Evolutionary conservation across 768 basidiomycete genomes (phyloP).

Genomic region (Trametes cinnabarina): DNA sequence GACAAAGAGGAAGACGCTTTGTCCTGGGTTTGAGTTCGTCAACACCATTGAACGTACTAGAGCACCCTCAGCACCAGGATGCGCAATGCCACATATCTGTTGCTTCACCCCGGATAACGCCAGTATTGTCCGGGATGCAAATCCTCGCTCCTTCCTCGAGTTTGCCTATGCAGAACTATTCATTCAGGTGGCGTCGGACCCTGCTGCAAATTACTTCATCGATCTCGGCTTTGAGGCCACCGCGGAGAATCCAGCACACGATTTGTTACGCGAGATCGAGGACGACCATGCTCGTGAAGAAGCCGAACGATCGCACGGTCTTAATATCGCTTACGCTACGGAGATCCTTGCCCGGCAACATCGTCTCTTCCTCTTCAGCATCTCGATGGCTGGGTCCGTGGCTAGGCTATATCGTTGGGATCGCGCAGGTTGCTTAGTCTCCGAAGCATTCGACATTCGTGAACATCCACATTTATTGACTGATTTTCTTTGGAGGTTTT

Average conservation of each 20-base stretch:
- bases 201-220: conserved; percentile 7
- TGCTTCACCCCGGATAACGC: conserved; percentile 1
- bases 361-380: conserved; percentile 29
- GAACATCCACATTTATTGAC: conserved; percentile 21
- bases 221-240: not conserved
- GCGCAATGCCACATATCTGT: conserved; percentile 6
- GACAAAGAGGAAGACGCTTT: not conserved
- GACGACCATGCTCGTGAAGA: not conserved
- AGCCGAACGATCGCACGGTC: not conserved
- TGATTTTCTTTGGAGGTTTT: conserved; percentile 33
- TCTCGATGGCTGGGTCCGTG: conserved; percentile 27
- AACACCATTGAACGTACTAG: not conserved
- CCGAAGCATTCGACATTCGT: conserved; percentile 27
- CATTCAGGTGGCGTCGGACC: conserved; percentile 2
- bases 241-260: not conserved
- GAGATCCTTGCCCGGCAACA: conserved; percentile 26
- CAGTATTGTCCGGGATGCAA: not conserved
- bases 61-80: not conserved
- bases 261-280: not conserved
- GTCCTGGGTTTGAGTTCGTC: conserved; percentile 7
- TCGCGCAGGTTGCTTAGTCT: conserved; percentile 32
- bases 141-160: not conserved
- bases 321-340: not conserved
- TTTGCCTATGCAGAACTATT: conserved; percentile 15
- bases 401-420: conserved; percentile 35